Evolutionary conservation across 306 rosid species (phyloP).

Genomic region (Arachis stenosperma): DNA sequence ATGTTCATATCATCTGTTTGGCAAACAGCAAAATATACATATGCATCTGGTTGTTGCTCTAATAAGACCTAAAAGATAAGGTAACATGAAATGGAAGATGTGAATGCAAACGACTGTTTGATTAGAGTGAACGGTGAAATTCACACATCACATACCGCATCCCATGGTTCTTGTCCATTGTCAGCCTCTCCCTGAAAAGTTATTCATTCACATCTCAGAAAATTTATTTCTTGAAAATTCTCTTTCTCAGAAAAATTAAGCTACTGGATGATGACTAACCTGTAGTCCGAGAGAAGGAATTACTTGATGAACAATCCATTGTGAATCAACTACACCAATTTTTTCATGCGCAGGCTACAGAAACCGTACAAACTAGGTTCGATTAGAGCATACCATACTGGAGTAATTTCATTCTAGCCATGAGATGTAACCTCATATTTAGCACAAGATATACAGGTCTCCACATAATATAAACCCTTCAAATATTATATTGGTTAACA

Average conservation of each 20-base stretch:
- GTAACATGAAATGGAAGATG: neutral
- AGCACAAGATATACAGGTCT: constrained; percentile 28
- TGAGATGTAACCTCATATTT: constrained; percentile 13
- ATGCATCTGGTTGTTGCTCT: neutral
- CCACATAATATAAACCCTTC: neutral
- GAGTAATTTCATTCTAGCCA: constrained; percentile 1
- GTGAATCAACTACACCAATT: constrained; percentile 97
- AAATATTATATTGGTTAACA: constrained; percentile 10
- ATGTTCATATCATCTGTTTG: neutral
- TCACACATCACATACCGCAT: constrained; percentile 78
- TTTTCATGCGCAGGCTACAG: constrained; percentile 90
- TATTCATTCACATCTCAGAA: constrained; percentile 9
- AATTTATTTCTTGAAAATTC: constrained; percentile 16
- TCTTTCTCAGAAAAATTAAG: neutral
- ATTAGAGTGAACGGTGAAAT: neutral
- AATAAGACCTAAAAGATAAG: constrained; percentile 1
- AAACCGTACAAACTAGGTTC: constrained; percentile 39
- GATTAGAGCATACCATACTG: constrained; percentile 23
- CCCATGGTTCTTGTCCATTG: constrained; percentile 66
- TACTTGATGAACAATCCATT: constrained; percentile 94
- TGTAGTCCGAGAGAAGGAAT: constrained; percentile 91
- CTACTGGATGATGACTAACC: constrained; percentile 55
- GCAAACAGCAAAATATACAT: neutral
- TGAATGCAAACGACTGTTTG: constrained; percentile 4
- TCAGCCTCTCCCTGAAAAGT: constrained; percentile 71